These are phyloP conservation scores for Rosellinia necatrix DNA, from an alignment of 2,329 filamentous ascomycete species.

Conservation along the genomic window DNA sequence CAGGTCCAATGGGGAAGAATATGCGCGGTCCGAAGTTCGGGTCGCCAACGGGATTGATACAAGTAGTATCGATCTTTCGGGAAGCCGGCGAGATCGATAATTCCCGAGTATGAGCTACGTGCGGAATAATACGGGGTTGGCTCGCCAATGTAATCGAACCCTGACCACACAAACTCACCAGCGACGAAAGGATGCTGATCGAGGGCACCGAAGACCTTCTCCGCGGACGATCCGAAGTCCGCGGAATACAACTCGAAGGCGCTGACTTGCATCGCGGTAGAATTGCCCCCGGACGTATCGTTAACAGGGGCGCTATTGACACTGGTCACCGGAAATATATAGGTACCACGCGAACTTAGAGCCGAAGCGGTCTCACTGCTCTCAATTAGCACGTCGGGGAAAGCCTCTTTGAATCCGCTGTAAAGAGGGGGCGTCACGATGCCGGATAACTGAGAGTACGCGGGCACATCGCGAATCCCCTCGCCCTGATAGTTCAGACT, in stretches of 20 bases:
- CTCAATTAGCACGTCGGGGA: constrained; percentile 52
- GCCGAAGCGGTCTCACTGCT: constrained; percentile 49
- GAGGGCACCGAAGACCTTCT: constrained; percentile 57
- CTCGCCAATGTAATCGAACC: constrained; percentile 56
- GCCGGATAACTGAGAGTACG: constrained; percentile 16
- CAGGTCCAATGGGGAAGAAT: constrained; percentile 62
- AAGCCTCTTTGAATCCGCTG: constrained; percentile 47
- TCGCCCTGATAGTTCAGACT: constrained; percentile 61
- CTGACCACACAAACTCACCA: constrained; percentile 59
- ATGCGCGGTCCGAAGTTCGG: constrained; percentile 53
- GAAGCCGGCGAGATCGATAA: constrained; percentile 62
- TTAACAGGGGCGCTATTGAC: constrained; percentile 46
- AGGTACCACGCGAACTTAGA: constrained; percentile 55
- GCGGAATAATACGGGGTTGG: constrained; percentile 53
- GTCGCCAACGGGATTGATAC: constrained; percentile 58
- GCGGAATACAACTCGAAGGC: constrained; percentile 57
- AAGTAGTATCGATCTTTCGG: constrained; percentile 59
- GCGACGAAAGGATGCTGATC: constrained; percentile 55
- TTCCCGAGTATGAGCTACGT: constrained; percentile 59
- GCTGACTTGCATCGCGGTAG: constrained; percentile 45
- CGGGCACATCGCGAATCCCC: constrained; percentile 38
- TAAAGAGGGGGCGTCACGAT: constrained; percentile 10
- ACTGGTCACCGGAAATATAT: constrained; percentile 54
- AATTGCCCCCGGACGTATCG: constrained; percentile 46
- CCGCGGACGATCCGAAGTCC: constrained; percentile 52